Conservation (phyloP, 805 yeast species). For the Clavispora carvajalis region DNA sequence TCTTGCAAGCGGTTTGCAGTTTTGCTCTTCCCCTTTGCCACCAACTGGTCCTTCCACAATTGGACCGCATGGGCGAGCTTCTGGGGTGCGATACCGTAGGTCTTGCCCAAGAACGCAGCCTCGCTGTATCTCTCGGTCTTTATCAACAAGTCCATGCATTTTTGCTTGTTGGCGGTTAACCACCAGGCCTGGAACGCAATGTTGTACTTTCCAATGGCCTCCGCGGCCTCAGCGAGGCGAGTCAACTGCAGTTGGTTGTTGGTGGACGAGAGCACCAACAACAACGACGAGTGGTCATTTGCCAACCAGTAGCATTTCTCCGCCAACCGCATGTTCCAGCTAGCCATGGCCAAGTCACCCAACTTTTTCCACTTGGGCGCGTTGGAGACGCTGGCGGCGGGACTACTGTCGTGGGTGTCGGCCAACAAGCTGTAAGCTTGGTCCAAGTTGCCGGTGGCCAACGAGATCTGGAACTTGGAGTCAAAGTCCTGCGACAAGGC, state of each 20-base stretch:
- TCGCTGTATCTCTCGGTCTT: slow-evolving; percentile 72
- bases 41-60: slow-evolving; percentile 64
- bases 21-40: slow-evolving; percentile 43
- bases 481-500: slow-evolving; percentile 81
- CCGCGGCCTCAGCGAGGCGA: slow-evolving; percentile 62
- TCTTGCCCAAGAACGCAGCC: slow-evolving; percentile 73
- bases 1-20: slow-evolving; percentile 59
- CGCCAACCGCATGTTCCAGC: slow-evolving; percentile 80
- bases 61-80: slow-evolving; percentile 44
- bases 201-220: slow-evolving; percentile 73
- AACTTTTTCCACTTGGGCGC: slow-evolving; percentile 75
- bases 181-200: slow-evolving; percentile 90
- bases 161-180: slow-evolving; percentile 67
- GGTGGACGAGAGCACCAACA: slow-evolving; percentile 76
- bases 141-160: slow-evolving; percentile 61
- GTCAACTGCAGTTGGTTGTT: slow-evolving; percentile 60
- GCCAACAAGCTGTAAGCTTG: slow-evolving; percentile 57
- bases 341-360: slow-evolving; percentile 78
- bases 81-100: slow-evolving; percentile 49
- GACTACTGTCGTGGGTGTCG: slow-evolving; percentile 38
- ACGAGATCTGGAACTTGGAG: slow-evolving; percentile 86
- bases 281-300: slow-evolving; percentile 73
- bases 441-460: slow-evolving; percentile 64
- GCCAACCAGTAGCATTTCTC: slow-evolving; percentile 74
- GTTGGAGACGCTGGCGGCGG: slow-evolving; percentile 37